Base-by-base conservation (phyloP, 2,329 filamentous ascomycete species). In the Paramyrothecium roridum region DNA sequence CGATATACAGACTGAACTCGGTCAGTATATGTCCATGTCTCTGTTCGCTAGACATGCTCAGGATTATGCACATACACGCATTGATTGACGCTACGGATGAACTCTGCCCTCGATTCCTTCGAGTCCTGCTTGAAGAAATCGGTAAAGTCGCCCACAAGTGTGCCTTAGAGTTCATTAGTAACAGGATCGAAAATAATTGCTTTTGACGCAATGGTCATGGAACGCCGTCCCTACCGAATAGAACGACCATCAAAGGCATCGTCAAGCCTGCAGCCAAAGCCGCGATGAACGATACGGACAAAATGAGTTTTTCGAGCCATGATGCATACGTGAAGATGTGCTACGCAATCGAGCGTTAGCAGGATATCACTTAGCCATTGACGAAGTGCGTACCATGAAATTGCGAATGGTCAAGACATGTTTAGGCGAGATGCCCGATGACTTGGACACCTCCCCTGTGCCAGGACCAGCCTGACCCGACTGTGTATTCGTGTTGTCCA, bases 171-270 rank as follows among this genome's bases (percentile, higher is more conserved):
- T 10, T 4, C 10, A 30, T 30, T 30, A 30, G 10, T 30, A 30
- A 30, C 26, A 30, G 6, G 26, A 8, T 10, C 12, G 13, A 45
- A n/a, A 45, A n/a, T 16, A 23, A 59, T 54, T 43, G 58, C 54
- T 52, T 63, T 37, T 19, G 20, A n/a, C 49, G 37, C 48, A 49
- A 52, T 23, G 55, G n/a, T n/a, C 50, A 47, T 60, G 53, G 55
- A 63, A 65, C 16, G 61, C 57, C 12, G 62, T 69, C 48, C 55
- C 26, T 55, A 58, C 72, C 72, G 47, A 74, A 70, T 0, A 73
- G 64, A 1, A 74, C 60, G 46, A 69, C 70, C 46, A 72, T 65
- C 52, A 73, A 56, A 2, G 72, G 66, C 53, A 73, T 53, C n/a
- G 61, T 63, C 1, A 56, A 50, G 13, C 56, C 54, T 4, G 45